These are phyloP conservation scores for Hypoxylon rickii DNA, from an alignment of 495 filamentous ascomycete species.

Conservation along the genomic window DNA sequence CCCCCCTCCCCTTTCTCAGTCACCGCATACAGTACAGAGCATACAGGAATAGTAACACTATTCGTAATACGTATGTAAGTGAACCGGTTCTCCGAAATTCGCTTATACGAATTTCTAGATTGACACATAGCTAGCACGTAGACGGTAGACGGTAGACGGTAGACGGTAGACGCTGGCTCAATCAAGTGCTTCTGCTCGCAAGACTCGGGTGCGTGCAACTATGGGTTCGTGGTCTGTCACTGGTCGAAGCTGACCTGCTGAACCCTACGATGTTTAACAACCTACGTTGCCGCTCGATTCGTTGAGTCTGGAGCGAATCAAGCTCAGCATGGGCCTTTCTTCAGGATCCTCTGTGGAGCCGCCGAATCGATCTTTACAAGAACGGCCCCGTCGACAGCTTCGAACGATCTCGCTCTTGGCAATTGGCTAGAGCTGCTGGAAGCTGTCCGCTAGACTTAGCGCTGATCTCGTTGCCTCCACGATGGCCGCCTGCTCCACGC, in stretches of 20 bases:
- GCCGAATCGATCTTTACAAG: slow-evolving; percentile 31
- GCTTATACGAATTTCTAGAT: slow-evolving; percentile 12
- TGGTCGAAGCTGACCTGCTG: slow-evolving; percentile 17
- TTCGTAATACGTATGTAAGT: slow-evolving; percentile 17
- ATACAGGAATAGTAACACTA: slow-evolving; percentile 23
- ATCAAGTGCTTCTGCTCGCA: slow-evolving; percentile 15
- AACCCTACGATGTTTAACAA: slow-evolving; percentile 17
- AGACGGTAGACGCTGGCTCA: slow-evolving; percentile 9
- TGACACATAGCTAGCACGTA: slow-evolving; percentile 30
- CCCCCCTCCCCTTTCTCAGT: too few species aligned
- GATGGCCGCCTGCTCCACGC: too few species aligned
- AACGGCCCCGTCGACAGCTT: slow-evolving; percentile 27
- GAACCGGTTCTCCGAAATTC: slow-evolving; percentile 15
- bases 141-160: too few species aligned
- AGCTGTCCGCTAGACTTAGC: slow-evolving; percentile 28
- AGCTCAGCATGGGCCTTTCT: slow-evolving; percentile 5
- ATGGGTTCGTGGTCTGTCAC: slow-evolving; percentile 11
- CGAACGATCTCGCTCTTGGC: slow-evolving; percentile 37
- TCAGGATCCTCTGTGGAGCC: slow-evolving; percentile 28
- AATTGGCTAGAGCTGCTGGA: slow-evolving; percentile 16
- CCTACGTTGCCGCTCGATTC: slow-evolving; percentile 18
- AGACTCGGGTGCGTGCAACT: slow-evolving; percentile 21
- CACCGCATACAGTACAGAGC: not conserved
- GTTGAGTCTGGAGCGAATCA: slow-evolving; percentile 25
- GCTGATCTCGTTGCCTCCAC: slow-evolving; percentile 32